phyloP scores from a whole-genome alignment of 2,329 filamentous ascomycete species.

The Aspergillus uvarum region DNA sequence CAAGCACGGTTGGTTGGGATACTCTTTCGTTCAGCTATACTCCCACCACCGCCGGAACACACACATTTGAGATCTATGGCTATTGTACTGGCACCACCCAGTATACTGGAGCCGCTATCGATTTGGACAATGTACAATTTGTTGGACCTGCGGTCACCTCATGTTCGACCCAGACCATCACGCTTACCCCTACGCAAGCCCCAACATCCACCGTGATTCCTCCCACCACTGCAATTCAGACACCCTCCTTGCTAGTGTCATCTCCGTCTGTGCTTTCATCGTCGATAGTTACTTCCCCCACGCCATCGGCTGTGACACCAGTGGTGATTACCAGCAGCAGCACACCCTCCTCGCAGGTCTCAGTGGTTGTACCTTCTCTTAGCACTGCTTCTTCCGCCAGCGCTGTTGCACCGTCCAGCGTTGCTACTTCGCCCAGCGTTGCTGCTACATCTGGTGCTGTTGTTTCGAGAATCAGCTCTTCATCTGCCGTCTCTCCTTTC shows the following conservation, averaged over 20 bases:
- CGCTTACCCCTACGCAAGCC: not conserved
- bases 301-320: no score
- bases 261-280: not conserved
- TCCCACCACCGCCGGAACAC: no score
- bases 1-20: not conserved
- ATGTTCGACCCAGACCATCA: not conserved
- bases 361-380: no score
- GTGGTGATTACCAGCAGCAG: no score
- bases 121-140: not conserved
- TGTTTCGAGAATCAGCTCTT: no score
- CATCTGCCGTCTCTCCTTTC: not conserved
- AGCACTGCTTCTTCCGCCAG: no score
- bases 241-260: not conserved
- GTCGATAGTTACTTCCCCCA: not conserved
- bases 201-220: not conserved
- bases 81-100: no score
- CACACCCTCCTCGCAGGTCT: no score
- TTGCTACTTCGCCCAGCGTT: no score
- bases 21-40: not conserved
- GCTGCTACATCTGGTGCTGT: no score
- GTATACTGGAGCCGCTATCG: not conserved
- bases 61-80: no score
- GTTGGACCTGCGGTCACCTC: not conserved
- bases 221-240: not conserved
- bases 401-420: no score